phyloP scores from a whole-genome alignment of 2,329 filamentous ascomycete species.

The Colletotrichum brevisporum region DNA sequence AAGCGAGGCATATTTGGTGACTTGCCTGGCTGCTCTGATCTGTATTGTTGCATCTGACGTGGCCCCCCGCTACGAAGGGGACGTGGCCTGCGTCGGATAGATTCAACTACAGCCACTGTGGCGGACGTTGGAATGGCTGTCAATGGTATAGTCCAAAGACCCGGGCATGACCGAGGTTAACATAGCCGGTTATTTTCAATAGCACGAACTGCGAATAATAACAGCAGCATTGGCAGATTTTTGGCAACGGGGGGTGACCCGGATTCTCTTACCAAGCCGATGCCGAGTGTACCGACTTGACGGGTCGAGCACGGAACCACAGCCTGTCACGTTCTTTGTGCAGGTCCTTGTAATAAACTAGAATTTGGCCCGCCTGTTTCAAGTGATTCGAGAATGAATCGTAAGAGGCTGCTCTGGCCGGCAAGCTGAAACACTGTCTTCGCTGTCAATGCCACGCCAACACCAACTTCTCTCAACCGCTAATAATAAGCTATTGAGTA shows the following conservation, averaged over 20 bases:
- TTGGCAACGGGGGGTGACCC: neutral
- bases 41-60: neutral
- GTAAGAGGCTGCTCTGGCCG: neutral
- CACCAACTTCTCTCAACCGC: too few relatives aligned
- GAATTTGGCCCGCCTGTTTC: slow-evolving; percentile 18
- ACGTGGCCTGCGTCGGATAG: slow-evolving; percentile 21
- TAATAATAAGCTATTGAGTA: neutral
- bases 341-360: neutral
- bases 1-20: neutral
- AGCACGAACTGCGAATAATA: too few relatives aligned
- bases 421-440: neutral
- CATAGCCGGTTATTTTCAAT: neutral
- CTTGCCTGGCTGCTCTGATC: neutral
- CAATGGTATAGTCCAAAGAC: neutral
- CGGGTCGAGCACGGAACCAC: neutral
- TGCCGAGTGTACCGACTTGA: slow-evolving; percentile 5
- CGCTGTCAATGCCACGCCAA: neutral
- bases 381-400: slow-evolving; percentile 1
- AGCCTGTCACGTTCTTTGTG: neutral
- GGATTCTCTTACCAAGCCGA: neutral
- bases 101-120: slow-evolving; percentile 9
- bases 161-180: slow-evolving; percentile 14
- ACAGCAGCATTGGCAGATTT: neutral
- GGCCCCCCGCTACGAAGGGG: slow-evolving; percentile 3
- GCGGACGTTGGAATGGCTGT: neutral